These are phyloP conservation scores for Fusarium paranaense DNA, from an alignment of 2,329 filamentous ascomycete species.

Conservation along the genomic window DNA sequence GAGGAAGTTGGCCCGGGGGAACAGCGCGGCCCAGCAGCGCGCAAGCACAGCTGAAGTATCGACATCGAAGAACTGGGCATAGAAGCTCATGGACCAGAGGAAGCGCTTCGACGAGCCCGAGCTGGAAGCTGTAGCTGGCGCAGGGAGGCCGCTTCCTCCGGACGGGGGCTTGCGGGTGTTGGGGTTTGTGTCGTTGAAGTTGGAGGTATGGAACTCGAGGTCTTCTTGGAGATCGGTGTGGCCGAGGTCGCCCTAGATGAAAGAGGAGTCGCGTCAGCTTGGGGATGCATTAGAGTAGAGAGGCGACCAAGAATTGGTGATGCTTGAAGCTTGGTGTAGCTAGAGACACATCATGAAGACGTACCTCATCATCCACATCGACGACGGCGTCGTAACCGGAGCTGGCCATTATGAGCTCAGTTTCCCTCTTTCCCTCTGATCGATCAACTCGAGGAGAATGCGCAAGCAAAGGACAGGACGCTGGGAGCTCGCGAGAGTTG, in stretches of 20 bases:
- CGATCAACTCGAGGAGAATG: not conserved
- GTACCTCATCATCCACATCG: constrained; percentile 94
- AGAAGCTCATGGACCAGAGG: constrained; percentile 93
- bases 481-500: not conserved
- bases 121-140: constrained; percentile 65
- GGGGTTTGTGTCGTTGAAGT: constrained; percentile 74
- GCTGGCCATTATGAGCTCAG: constrained; percentile 72
- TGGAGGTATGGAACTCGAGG: constrained; percentile 97
- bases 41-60: constrained; percentile 90
- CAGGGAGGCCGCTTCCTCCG: constrained; percentile 63
- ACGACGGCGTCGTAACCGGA: constrained; percentile 98
- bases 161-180: constrained; percentile 62
- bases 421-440: not conserved
- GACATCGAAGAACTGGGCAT: constrained; percentile 98
- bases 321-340: constrained; percentile 24
- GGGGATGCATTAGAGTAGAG: not conserved
- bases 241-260: constrained; percentile 88
- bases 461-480: not conserved
- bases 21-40: constrained; percentile 89
- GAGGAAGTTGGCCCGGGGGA: constrained; percentile 92
- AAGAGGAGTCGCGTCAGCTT: constrained; percentile 32
- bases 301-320: not conserved
- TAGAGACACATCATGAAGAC: constrained; percentile 18
- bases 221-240: constrained; percentile 99
- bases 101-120: constrained; percentile 77